Evolutionary conservation across 148 eudicot species (phyloP), one percentile per base, ranked within the genome.

Genomic region (Chenopodium quinoa): DNA sequence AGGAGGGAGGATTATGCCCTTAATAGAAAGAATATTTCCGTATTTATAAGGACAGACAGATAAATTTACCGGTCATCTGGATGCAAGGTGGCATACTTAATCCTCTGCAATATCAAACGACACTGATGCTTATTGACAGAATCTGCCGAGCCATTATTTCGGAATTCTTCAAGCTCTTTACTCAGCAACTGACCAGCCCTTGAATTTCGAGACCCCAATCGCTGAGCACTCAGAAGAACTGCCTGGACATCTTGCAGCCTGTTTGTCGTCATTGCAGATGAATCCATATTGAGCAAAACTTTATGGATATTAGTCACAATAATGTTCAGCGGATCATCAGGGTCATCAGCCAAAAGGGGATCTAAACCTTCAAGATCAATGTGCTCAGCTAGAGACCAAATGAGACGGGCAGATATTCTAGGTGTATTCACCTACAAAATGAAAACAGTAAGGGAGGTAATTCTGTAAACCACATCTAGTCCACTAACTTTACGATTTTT

Each of bases 191-290:
- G 99, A 71, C 95, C 99, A n/a, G 99, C 99, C 89, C 99, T 91
- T 70, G 97, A 79, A 89, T 93, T 87, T 77, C 95, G 98, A 65
- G 99, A 93, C 79, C 97, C 99, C 84, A 96, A 73, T 34, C 95
- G 86, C 86, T 93, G 98, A 83, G 92, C 93, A 87, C 98, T 93
- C 54, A 93, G 87, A 78, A 96, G 93, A 79, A 91, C 92, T 80
- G 93, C 98, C 86, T 96, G 99, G 83, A 96, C 97, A 89, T 96
- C 99, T 86, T 90, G 99, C 82, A 91, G 91, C 85, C 94, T 90
- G 83, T 96, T 96, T 84, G 98, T 93, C 44, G 91, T 82, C 79
- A 88, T 88, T 54, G 97, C 90, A 77, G 98, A 89, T 82, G 95
- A 90, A 81, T 93, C 98, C 20, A 84, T 84, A 85, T 90, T 93